phyloP scores from a whole-genome alignment of 2,329 filamentous ascomycete genomes.

The Arthrinium puccinioides region DNA sequence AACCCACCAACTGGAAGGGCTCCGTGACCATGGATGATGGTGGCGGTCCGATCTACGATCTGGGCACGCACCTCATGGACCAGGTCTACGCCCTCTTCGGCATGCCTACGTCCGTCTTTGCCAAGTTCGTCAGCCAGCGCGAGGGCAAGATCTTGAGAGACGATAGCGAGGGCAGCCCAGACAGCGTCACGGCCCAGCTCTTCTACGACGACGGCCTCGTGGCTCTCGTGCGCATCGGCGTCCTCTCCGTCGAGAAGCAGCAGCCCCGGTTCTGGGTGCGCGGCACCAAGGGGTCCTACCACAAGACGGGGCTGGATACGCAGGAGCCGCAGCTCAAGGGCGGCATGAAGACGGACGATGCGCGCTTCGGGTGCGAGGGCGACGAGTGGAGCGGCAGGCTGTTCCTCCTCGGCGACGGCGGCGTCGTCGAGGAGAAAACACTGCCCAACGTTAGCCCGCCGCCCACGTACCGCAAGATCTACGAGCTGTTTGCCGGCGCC shows the following conservation, averaged over 20 bases:
- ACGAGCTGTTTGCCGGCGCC: constrained; percentile 44
- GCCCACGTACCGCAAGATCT: constrained; percentile 66
- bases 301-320: constrained; percentile 62
- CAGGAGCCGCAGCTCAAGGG: constrained; percentile 69
- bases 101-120: constrained; percentile 58
- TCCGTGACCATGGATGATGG: constrained; percentile 50
- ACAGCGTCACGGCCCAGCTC: constrained; percentile 57
- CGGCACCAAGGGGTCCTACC: constrained; percentile 67
- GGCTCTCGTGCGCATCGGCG: constrained; percentile 61
- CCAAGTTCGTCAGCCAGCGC: constrained; percentile 60
- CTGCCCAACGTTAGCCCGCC: constrained; percentile 53
- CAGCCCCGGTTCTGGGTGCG: constrained; percentile 74
- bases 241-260: constrained; percentile 59
- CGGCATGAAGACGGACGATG: constrained; percentile 54
- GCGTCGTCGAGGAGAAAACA: constrained; percentile 38
- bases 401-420: constrained; percentile 45
- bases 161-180: constrained; percentile 39
- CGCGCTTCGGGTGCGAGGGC: constrained; percentile 58
- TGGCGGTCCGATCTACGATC: constrained; percentile 63
- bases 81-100: constrained; percentile 68
- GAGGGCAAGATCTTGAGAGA: constrained; percentile 30
- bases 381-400: constrained; percentile 51
- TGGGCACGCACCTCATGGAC: constrained; percentile 71
- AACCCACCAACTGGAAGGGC: constrained; percentile 61
- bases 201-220: constrained; percentile 57